Percentiles rank a stretch among this genome's conserved stretches.
Evolutionary conservation across 192 early-diverging fungal genomes (phyloP).

Genomic region (Coemansia sp.): DNA sequence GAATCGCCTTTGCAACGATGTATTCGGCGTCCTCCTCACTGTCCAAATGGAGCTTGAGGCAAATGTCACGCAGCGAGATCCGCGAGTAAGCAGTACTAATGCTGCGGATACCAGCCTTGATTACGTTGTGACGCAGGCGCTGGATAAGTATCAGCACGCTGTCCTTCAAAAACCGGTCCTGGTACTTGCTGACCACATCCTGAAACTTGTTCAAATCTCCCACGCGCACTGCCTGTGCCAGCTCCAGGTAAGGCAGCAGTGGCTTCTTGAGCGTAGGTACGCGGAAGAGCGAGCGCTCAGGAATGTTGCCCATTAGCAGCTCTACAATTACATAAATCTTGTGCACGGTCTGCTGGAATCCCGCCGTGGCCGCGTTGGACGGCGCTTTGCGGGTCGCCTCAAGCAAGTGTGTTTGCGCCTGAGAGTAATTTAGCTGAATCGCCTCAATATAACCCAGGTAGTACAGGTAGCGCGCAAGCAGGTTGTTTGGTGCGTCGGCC

Average conservation of each 20-base stretch:
- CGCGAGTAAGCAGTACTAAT: conserved; percentile 95
- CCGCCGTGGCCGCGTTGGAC: conserved; percentile 77
- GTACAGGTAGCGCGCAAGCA: conserved; percentile 93
- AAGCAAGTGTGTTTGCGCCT: conserved; percentile 78
- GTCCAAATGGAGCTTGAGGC: conserved; percentile 94
- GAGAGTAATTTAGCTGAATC: conserved; percentile 97
- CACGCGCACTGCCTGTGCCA: conserved; percentile 94
- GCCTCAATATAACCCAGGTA: conserved; percentile 96
- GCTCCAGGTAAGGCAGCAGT: conserved; percentile 87
- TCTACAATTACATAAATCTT: conserved; percentile 98
- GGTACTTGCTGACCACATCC: conserved; percentile 73
- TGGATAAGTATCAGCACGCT: conserved; percentile 88
- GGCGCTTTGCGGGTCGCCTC: conserved; percentile 97
- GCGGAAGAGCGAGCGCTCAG: conserved; percentile 90
- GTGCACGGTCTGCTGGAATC: conserved; percentile 93
- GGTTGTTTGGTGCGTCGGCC: conserved; percentile 85
- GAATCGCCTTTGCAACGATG: conserved; percentile 97
- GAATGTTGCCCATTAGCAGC: conserved; percentile 97
- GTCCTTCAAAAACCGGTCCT: conserved; percentile 77
- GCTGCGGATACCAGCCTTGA: conserved; percentile 98
- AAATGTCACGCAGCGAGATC: conserved; percentile 93
- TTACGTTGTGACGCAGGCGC: conserved; percentile 98
- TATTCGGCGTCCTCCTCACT: conserved; percentile 99
- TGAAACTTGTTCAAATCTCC: conserved; percentile 95
- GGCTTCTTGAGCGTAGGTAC: conserved; percentile 80